Evolutionary conservation across 2,329 filamentous ascomycete genomes (phyloP).

Genomic region (Penicillium crustosum): DNA sequence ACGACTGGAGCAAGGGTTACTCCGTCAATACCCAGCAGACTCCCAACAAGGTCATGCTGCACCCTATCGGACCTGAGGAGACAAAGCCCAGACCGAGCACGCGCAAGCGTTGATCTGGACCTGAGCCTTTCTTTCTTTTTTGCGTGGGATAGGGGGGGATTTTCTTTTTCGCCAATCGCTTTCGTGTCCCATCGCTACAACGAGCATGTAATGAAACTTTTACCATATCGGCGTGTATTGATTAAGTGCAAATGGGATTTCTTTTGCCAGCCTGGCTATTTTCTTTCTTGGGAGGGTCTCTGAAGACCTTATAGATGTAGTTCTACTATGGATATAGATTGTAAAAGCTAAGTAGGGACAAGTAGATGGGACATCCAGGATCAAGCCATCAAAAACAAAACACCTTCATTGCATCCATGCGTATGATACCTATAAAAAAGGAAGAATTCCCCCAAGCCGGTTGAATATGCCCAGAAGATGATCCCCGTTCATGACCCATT

Average conservation of each 20-base stretch:
- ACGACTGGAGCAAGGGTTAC: slow-evolving; percentile 98
- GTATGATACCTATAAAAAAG: slow-evolving; percentile 5
- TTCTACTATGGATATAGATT: neutral
- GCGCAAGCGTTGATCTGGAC: slow-evolving; percentile 41
- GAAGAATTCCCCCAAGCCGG: slow-evolving; percentile 3
- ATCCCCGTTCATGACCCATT: slow-evolving; percentile 4
- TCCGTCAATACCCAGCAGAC: slow-evolving; percentile 70
- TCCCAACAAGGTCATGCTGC: slow-evolving; percentile 81
- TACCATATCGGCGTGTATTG: slow-evolving; percentile 25
- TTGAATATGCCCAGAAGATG: slow-evolving; percentile 5
- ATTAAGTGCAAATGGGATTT: slow-evolving; percentile 22
- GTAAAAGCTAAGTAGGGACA: neutral
- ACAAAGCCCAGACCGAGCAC: slow-evolving; percentile 56
- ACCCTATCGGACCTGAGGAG: slow-evolving; percentile 68
- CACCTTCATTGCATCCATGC: slow-evolving; percentile 10
- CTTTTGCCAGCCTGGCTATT: slow-evolving; percentile 8
- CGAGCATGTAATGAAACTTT: slow-evolving; percentile 30
- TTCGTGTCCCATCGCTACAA: slow-evolving; percentile 22
- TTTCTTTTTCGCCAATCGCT: slow-evolving; percentile 1
- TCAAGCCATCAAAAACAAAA: neutral
- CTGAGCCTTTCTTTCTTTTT: neutral
- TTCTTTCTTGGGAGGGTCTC: neutral
- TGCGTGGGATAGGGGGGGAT: neutral
- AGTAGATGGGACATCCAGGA: neutral
- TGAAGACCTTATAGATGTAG: neutral